Base-by-base conservation (phyloP, 768 basidiomycete species). In the Suillus brevipes region DNA sequence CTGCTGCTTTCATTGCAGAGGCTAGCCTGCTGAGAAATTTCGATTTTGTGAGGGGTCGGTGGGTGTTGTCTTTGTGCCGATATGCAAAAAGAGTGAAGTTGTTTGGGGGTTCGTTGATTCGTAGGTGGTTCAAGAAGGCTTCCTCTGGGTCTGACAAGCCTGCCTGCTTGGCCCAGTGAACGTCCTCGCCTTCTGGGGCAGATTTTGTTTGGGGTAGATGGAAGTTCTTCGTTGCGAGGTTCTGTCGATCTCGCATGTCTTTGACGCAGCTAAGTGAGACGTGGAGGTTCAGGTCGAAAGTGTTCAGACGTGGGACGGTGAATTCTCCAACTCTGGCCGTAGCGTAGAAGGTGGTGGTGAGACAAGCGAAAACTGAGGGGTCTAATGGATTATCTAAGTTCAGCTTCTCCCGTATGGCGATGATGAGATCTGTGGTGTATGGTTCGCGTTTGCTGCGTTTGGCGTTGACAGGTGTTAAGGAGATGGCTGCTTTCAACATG, bases 301-400 rank as follows among this genome's bases (percentile, higher is more conserved):
- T 64, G 0, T 70, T 72, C 1, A 82, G 68, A 3, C 42, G 67
- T 0, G 72, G 75, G 0, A 81, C 70, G 1, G 78, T 79, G 60
- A 83, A 76, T 65, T 84, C 81, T 0, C 80, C 80, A 0, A 78
- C 52, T 0, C 79, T 60, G 0, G 78, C 74, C 0, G 73, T 71
- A 1, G 73, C 55, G 25, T 72, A 83, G 71, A 83, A 83, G 13
- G 70, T 66, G 0, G 75, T 79, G 8, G 78, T 78, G 8, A 80
- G 73, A 60, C 78, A 80, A 0, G 63, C 37, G 16, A 14, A 40
- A 1, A 23, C 38, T 10, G 53, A 6, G 6, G 75, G 72, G 53
- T 82, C 75, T 1, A 80, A 65, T 1, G 76, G 77, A 14, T 60
- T 36, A 1, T 23, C 5, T 0, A 76, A 69, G 60, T 45, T 31